Percentiles rank a stretch among this genome's conserved stretches.
Evolutionary conservation across 192 early-diverging fungal species (phyloP).

Genomic region (Haplosporangium gracile): DNA sequence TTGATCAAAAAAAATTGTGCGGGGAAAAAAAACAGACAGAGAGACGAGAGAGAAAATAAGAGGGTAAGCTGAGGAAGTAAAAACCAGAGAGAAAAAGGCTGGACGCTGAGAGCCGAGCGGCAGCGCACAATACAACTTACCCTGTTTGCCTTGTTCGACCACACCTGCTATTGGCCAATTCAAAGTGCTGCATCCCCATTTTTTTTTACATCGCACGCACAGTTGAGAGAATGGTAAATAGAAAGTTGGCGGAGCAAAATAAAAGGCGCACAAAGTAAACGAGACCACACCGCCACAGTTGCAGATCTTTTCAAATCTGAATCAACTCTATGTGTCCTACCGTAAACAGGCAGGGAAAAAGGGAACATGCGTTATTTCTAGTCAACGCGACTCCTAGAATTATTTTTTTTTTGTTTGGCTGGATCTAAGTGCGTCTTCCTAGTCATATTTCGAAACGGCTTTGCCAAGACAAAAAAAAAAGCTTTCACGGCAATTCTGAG

Average conservation of each 20-base stretch:
- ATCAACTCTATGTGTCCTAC: background rate
- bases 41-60: background rate
- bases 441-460: background rate
- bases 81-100: background rate
- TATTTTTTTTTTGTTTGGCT: background rate
- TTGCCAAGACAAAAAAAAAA: background rate
- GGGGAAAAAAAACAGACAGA: background rate
- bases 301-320: background rate
- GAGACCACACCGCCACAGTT: background rate
- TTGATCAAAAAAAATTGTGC: background rate
- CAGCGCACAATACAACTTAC: background rate
- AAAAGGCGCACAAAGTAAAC: background rate
- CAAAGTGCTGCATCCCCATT: no score
- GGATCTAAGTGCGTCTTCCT: background rate
- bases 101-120: background rate
- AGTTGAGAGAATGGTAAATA: no score
- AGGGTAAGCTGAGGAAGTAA: background rate
- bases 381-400: conserved; percentile 2
- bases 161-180: no score
- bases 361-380: background rate
- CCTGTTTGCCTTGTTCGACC: background rate
- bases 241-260: background rate
- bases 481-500: background rate
- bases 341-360: background rate
- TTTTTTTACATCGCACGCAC: no score